Conservation (phyloP, 495 filamentous ascomycete species). For the Gamarada debralockiae region DNA sequence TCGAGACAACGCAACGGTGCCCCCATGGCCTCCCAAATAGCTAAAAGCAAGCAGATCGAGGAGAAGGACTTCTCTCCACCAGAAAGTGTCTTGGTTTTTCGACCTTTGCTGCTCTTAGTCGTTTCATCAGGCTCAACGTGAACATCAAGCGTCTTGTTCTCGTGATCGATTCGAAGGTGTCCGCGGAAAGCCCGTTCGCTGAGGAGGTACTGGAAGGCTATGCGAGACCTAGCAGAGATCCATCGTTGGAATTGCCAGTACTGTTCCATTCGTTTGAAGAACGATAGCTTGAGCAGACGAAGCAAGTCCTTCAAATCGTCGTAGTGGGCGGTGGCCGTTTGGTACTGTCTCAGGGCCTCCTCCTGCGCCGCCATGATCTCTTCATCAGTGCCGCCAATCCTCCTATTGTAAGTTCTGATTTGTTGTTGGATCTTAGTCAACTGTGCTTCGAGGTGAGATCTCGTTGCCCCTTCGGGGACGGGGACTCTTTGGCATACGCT, state of each 20-base stretch:
- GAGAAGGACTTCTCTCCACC: slow-evolving; percentile 98
- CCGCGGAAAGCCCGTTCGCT: slow-evolving; percentile 87
- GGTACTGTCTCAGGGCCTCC: slow-evolving; percentile 29
- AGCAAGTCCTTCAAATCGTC: slow-evolving; percentile 49
- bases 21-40: slow-evolving; percentile 98
- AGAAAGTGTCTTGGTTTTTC: slow-evolving; percentile 85
- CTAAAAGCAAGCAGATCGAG: slow-evolving; percentile 85
- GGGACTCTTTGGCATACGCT: slow-evolving; percentile 56
- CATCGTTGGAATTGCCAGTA: slow-evolving; percentile 78
- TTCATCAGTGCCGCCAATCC: slow-evolving; percentile 59
- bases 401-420: slow-evolving; percentile 33
- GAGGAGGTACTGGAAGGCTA: slow-evolving; percentile 83
- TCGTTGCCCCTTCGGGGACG: slow-evolving; percentile 66
- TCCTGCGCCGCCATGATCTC: slow-evolving; percentile 25
- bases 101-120: slow-evolving; percentile 55
- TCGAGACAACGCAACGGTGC: slow-evolving; percentile 91
- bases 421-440: slow-evolving; percentile 51
- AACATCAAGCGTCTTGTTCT: slow-evolving; percentile 66
- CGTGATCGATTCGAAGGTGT: slow-evolving; percentile 72
- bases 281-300: slow-evolving; percentile 56
- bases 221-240: slow-evolving; percentile 79
- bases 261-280: slow-evolving; percentile 65
- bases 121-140: slow-evolving; percentile 81
- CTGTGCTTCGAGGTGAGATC: slow-evolving; percentile 58
- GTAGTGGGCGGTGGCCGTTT: slow-evolving; percentile 42